Evolutionary conservation across 2,329 filamentous ascomycete genomes (phyloP), one percentile per base, ranked within the genome.

Genomic region (Ascochyta koolunga): DNA sequence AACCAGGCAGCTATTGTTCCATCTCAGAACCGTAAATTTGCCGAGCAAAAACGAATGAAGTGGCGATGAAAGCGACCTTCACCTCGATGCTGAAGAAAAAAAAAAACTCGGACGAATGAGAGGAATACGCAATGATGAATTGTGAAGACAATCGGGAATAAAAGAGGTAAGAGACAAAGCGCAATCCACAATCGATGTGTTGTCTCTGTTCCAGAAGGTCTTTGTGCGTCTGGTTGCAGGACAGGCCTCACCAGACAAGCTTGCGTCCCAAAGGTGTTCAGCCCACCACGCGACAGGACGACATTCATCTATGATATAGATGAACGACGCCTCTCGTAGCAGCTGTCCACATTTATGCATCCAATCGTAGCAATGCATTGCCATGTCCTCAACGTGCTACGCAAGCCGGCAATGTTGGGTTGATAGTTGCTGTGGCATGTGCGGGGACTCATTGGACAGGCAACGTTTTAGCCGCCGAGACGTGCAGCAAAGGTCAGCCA

Each of bases 1-100:
- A 60, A 59, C 65, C 64, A 61, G 64, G 62, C 69, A 69, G 62
- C 65, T 64, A 64, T 41, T 51, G 56, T 56, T 54, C 61, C 59
- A 67, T 66, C 42, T 54, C 55, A 57, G 31, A 35, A 31, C 40
- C 16, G 40, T 6, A 35, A 9, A 24, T 33, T 36, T 39, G 46
- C 13, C 27, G 9, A 5, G 15, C 43, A 42, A 52, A 46, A 64
- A 54, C 36, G 44, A 55, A 50, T 18, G 54, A 42, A 50, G 39
- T 39, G 35, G 40, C 39, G 39, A 32, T 21, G 31, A 22, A 44
- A 49, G 16, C 22, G 13, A 21, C 45, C 51, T 6, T 15, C 22
- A 19, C 24, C 38, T 41, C 16, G 7, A 11, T 1, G 24, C 7
- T 29, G n/a, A 16, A 19, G 40, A 38, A 61, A 56, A 31, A 16